Base-by-base conservation (phyloP, 176 grass and related monocot genomes). In the Musa schizocarpa region DNA sequence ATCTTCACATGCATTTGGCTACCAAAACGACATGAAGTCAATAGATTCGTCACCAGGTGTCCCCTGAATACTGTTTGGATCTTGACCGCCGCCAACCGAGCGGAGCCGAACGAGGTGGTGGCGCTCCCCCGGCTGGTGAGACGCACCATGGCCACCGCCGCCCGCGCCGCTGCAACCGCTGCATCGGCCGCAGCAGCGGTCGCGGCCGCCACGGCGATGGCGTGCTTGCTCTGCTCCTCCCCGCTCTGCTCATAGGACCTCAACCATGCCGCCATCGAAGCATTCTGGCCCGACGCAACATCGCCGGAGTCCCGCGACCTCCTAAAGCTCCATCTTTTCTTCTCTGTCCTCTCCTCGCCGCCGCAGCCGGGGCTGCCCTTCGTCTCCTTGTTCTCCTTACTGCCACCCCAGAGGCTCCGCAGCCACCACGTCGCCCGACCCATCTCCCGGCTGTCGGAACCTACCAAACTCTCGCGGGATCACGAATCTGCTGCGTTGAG, bases 141-240 rank as follows among this genome's bases (percentile, higher is more conserved):
- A 12, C 86, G 81, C 1, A 92, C 95, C 50, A 99, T 90, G 52
- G 83, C 88, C 1, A 94, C 90, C 1, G 95, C 95, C 1, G 95
- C 95, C 22, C 94, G 90, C 0, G 95, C 90, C 0, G 95, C 95
- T 0, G 90, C 95, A 11, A 98, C 81, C 7, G 95, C 95, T 1
- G 90, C 90, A 75, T 98, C 90, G 0, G 95, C 90, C 0, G 95
- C 95, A 0, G 78, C 88, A 0, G 88, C 86, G 0, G 95, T 93
- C 9, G 95, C 95, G 50, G 95, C 95, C 0, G 90, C 95, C 0
- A 93, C 88, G 0, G 95, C 90, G 68, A 98, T 94, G 64, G 90
- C 95, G 63, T 94, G 90, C 88, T 89, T 94, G 90, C 84, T 99
- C 86, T 94, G 95, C 78, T 94, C 88, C 75, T 90, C 76, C 59